Evolutionary conservation across 2,329 filamentous ascomycete species (phyloP).

Genomic region (Leptographium galeiforme): DNA sequence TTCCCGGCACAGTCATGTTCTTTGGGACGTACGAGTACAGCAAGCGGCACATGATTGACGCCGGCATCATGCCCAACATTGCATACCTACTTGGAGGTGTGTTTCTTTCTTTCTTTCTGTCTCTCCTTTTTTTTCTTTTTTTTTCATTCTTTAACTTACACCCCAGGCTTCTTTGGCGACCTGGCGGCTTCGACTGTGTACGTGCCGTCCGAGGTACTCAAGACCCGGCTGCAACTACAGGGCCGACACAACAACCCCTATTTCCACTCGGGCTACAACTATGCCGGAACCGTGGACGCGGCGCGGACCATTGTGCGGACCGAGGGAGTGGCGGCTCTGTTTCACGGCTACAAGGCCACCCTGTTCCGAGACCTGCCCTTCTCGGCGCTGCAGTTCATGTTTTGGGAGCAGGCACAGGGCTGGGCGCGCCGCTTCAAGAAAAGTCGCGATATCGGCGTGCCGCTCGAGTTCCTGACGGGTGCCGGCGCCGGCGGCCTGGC

Average conservation of each 20-base stretch:
- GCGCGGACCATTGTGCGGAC: slow-evolving; percentile 68
- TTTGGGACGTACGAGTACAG: slow-evolving; percentile 95
- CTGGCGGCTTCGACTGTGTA: slow-evolving; percentile 86
- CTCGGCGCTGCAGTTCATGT: slow-evolving; percentile 91
- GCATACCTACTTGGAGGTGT: slow-evolving; percentile 76
- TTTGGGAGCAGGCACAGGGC: slow-evolving; percentile 87
- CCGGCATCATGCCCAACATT: slow-evolving; percentile 66
- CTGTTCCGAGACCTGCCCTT: slow-evolving; percentile 90
- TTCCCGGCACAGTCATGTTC: slow-evolving; percentile 86
- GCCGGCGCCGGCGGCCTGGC: slow-evolving; percentile 84
- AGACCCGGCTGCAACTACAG: slow-evolving; percentile 91
- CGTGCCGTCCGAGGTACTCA: slow-evolving; percentile 93
- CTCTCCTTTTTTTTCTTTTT: neutral
- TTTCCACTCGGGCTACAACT: slow-evolving; percentile 93
- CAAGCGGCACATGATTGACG: slow-evolving; percentile 78
- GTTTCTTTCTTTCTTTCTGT: slow-evolving; percentile 6
- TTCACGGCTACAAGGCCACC: slow-evolving; percentile 94
- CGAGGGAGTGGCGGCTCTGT: slow-evolving; percentile 77
- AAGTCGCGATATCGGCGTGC: slow-evolving; percentile 70
- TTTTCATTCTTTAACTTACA: slow-evolving; percentile 18
- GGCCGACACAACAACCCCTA: slow-evolving; percentile 90
- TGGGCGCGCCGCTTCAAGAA: slow-evolving; percentile 69
- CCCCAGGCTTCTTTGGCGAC: slow-evolving; percentile 75
- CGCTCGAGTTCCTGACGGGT: slow-evolving; percentile 77
- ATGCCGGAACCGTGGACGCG: slow-evolving; percentile 73